phyloP scores from a whole-genome alignment of 2,329 filamentous ascomycete genomes.

The Botrytis squamosa region DNA sequence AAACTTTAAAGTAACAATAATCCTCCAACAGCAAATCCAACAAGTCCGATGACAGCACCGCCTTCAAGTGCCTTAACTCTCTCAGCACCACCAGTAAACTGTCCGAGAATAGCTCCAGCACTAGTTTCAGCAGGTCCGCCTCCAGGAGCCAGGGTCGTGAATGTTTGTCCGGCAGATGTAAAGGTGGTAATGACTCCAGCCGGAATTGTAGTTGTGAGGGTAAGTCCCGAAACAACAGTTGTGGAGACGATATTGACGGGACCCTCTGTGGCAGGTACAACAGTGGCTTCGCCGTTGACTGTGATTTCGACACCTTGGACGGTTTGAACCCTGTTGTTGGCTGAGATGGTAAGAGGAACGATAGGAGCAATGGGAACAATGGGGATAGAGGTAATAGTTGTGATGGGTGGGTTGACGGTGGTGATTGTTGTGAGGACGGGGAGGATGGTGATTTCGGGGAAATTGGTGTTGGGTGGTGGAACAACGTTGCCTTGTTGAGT shows the following conservation, averaged over 20 bases:
- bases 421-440: slow-evolving; percentile 14
- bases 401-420: slow-evolving; percentile 15
- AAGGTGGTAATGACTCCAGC: not conserved
- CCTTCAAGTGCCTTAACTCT: not conserved
- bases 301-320: not conserved
- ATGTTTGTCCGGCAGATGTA: not conserved
- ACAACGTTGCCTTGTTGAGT: not conserved
- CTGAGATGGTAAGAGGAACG: not conserved
- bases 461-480: not conserved
- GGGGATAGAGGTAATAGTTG: slow-evolving; percentile 6
- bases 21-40: slow-evolving; percentile 17
- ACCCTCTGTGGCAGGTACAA: not conserved
- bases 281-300: not conserved
- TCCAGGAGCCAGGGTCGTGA: not conserved
- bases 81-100: not conserved
- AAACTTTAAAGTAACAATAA: slow-evolving; percentile 17
- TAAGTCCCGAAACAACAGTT: not conserved
- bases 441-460: slow-evolving; percentile 11
- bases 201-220: not conserved
- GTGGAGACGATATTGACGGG: not conserved
- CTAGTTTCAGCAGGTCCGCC: not conserved
- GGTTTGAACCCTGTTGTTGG: not conserved
- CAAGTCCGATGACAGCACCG: slow-evolving; percentile 9
- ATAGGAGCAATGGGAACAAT: not conserved
- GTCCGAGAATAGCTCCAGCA: not conserved